A percentile compares a stretch with the other conserved stretches of the same genome.
These are phyloP conservation scores for Pseudocohnilembus persalinus DNA, from an alignment of 169 alveolate genomes.

Conservation along the genomic window DNA sequence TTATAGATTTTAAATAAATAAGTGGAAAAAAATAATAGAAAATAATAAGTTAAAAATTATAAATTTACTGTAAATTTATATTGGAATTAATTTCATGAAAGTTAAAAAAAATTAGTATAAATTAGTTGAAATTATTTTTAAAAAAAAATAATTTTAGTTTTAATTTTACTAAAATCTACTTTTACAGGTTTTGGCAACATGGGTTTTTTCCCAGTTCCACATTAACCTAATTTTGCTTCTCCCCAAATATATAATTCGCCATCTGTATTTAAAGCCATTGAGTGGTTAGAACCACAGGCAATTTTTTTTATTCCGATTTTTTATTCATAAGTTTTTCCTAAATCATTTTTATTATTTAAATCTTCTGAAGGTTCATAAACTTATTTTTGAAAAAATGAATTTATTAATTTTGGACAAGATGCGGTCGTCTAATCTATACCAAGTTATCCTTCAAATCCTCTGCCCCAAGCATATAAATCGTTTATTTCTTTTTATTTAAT, in stretches of 20 bases:
- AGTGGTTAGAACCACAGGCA: constrained; percentile 82
- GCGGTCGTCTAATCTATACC: constrained; percentile 82
- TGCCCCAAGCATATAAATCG: constrained; percentile 90
- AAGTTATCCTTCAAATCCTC: constrained; percentile 90
- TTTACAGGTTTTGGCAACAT: constrained; percentile 39
- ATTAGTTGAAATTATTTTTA: too few species aligned
- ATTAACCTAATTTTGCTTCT: constrained; percentile 85
- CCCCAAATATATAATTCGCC: constrained; percentile 87
- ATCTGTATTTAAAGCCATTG: constrained; percentile 79
- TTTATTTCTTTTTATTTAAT: constrained; percentile 50
- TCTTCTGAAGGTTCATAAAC: constrained; percentile 3
- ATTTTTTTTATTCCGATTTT: constrained; percentile 69
- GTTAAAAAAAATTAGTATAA: constrained; percentile 44
- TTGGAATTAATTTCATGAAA: too few species aligned
- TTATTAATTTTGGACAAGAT: constrained; percentile 81
- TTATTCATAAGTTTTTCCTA: constrained; percentile 63
- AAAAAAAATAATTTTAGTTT: too few species aligned
- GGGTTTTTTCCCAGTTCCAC: constrained; percentile 71
- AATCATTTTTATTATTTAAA: neutral
- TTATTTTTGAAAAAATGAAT: constrained; percentile 32
- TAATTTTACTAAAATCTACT: constrained; percentile 29
- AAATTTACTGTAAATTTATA: too few species aligned
- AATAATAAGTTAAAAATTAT: too few species aligned
- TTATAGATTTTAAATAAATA: too few species aligned
- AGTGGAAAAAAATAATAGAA: too few species aligned